Base-by-base conservation (phyloP, 345 rosid species). In the Acer campestre region DNA sequence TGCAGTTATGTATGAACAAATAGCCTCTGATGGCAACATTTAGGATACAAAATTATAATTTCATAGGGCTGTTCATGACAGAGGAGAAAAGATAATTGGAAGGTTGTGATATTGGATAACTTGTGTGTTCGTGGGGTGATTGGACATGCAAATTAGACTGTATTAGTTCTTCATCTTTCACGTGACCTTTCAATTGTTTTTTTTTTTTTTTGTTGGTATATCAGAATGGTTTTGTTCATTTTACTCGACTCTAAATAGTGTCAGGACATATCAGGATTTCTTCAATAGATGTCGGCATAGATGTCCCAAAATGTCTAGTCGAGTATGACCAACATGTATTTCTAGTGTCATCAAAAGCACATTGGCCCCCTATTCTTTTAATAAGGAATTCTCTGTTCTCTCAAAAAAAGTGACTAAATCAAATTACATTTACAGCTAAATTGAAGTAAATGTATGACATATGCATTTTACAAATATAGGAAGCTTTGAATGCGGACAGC, bases 81-180 rank as follows among this genome's bases (percentile, higher is more conserved):
- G 49, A 44, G 12, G 49, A 44, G 10, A 44, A 44, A 44, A 44
- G 49, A 10, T 44, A 44, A 44, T 62, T 13, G 67, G 40, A 62
- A 25, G 67, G 17, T 62, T 61, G n/a, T 23, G 27, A 27, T 13
- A 61, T 23, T 23, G 6, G 13, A 22, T 23, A 11, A 25, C 35
- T 23, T 25, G 9, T 25, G 38, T 62, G 67, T 44, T 44, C 40
- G 6, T 62, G 18, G 31, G 49, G 49, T 13, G 0, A 44, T 44
- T 44, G 67, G 14, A 27, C 40, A 56, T 12, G 78, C 73, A 14
- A 70, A 75, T 18, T 38, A 40, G 49, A 46, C 35, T 42, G 12
- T 55, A 44, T 16, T 51, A 56, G 59, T 20, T 27, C 67, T 20
- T 48, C 20, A 25, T 38, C 31, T 75, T 18, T 62, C 35, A 25